Percentiles rank a stretch among this genome's conserved stretches.
Evolutionary conservation across 805 yeast genomes (phyloP).

Genomic region (Peterozyma toletana): DNA sequence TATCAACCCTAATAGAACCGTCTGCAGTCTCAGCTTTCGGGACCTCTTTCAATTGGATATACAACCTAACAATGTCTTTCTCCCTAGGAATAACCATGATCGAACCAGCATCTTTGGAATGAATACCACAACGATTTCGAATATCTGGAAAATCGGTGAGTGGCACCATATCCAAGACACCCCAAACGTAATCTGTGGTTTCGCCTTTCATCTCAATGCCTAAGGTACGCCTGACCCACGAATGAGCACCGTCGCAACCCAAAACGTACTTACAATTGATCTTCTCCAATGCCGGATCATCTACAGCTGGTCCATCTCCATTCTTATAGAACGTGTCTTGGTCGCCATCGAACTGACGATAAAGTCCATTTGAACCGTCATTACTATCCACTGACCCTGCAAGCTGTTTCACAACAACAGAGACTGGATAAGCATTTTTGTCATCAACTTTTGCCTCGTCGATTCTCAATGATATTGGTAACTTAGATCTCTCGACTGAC

Average conservation of each 20-base stretch:
- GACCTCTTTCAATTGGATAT: slow-evolving; percentile 21
- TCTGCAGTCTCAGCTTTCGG: slow-evolving; percentile 8
- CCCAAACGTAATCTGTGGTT: slow-evolving; percentile 27
- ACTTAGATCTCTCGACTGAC: slow-evolving; percentile 15
- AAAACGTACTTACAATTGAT: slow-evolving; percentile 24
- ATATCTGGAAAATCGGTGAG: slow-evolving; percentile 28
- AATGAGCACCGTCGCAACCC: slow-evolving; percentile 26
- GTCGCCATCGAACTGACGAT: slow-evolving; percentile 19
- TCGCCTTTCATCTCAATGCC: slow-evolving; percentile 27
- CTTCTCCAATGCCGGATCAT: slow-evolving; percentile 10
- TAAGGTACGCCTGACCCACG: slow-evolving; percentile 22
- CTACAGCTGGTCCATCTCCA: background rate
- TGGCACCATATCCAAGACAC: slow-evolving; percentile 27
- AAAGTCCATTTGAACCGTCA: slow-evolving; percentile 15
- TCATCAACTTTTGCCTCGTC: slow-evolving; percentile 27
- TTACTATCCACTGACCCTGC: slow-evolving; percentile 7
- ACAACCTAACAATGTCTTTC: slow-evolving; percentile 22
- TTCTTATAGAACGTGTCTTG: slow-evolving; percentile 15
- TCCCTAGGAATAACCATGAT: slow-evolving; percentile 28
- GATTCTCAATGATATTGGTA: slow-evolving; percentile 12
- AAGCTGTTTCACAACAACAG: slow-evolving; percentile 11
- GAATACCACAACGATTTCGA: slow-evolving; percentile 24
- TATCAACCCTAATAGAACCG: slow-evolving; percentile 17
- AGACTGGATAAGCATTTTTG: slow-evolving; percentile 30
- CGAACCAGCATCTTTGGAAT: slow-evolving; percentile 22